Base-by-base conservation (phyloP, 495 filamentous ascomycete species). In the Aspergillus diversus region DNA sequence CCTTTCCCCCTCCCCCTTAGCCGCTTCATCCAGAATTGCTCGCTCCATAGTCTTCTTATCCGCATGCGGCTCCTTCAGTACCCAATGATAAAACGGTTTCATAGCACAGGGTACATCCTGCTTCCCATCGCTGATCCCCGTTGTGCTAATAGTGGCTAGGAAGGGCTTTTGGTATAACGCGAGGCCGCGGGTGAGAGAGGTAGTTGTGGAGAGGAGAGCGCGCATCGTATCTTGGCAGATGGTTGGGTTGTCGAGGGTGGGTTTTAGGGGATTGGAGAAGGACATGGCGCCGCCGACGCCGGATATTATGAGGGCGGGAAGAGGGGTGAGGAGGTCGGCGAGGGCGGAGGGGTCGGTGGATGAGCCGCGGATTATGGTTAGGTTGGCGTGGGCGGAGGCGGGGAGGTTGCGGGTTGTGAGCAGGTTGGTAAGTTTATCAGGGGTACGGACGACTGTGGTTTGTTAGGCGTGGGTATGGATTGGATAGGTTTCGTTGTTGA, bases 1-100 rank as follows among this genome's bases (percentile, higher is more conserved):
- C 39, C 58, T 42, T 17, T 60, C 50, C 5, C 3, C 13, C 13
- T 47, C 32, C 6, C 42, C 5, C 55, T 60, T 68, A 34, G 61
- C 71, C 52, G 73, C 73, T 37, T 76, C 69, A 6, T 72, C 65
- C 6, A 82, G 65, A 0, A 75, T 57, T 46, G 69, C 48, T 5
- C 75, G 66, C 65, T 90, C 87, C 86, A 89, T 88, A 5, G 73
- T 71, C 63, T 66, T 59, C 80, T 91, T 91, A 66, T 90, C 88
- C 9, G 61, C 75, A 60, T 86, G 84, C 43, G 86, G 80, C 8
- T 73, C 75, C 54, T 71, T 69, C 39, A 89, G 72, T 42, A 84
- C 0, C 65, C 77, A 67, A 42, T 77, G 65, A 70, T 87, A 89
- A 34, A 89, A 37, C 15, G 82, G 81, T 0, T 75, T 50, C 63